phyloP scores from a whole-genome alignment of 306 rosid genomes.

The Medicago lupulina region DNA sequence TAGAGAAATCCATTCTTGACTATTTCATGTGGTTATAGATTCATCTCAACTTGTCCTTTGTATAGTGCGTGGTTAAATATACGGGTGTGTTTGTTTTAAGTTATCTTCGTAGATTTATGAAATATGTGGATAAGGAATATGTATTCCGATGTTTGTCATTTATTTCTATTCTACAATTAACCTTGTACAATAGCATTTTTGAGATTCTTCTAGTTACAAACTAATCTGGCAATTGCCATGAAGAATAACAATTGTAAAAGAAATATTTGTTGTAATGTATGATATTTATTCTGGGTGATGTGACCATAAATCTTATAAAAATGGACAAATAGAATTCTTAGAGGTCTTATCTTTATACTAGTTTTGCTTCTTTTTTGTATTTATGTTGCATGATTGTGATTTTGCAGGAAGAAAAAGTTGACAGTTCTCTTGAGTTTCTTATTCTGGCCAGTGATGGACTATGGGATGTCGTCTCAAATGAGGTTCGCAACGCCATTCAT shows the following conservation, averaged over 20 bases:
- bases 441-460: slow-evolving; percentile 95
- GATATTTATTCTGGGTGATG: slow-evolving; percentile 25
- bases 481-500: slow-evolving; percentile 58
- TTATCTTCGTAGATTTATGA: neutral
- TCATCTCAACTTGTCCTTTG: neutral
- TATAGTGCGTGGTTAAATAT: neutral
- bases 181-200: slow-evolving; percentile 9
- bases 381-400: slow-evolving; percentile 31
- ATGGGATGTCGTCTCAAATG: slow-evolving; percentile 98
- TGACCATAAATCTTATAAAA: neutral
- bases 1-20: slow-evolving; percentile 15
- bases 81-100: neutral
- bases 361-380: slow-evolving; percentile 15
- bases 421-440: slow-evolving; percentile 91
- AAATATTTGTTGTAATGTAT: neutral
- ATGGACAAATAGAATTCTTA: too few species aligned
- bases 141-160: neutral
- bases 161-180: slow-evolving; percentile 11
- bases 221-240: neutral
- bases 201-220: slow-evolving; percentile 31
- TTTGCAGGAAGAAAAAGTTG: slow-evolving; percentile 87
- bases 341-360: too few species aligned
- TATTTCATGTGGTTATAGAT: neutral
- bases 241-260: neutral
- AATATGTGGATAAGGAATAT: neutral